These are phyloP conservation scores for Linderina pennispora DNA, from an alignment of 192 early-diverging fungal species.

Conservation along the genomic window DNA sequence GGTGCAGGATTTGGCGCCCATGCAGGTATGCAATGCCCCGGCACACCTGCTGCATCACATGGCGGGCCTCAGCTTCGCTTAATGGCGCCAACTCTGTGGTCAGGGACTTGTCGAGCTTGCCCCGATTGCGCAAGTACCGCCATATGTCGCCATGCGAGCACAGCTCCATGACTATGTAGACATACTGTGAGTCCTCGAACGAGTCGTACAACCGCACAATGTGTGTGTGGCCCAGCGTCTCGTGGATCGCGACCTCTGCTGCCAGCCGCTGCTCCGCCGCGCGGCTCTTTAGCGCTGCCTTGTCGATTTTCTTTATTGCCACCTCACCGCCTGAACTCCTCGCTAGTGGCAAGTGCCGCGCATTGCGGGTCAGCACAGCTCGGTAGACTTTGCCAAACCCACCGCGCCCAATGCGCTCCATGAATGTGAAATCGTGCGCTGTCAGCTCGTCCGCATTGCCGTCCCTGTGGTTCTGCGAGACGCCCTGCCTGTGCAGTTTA, in stretches of 20 bases:
- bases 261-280: slow-evolving; percentile 47
- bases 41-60: slow-evolving; percentile 51
- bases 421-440: slow-evolving; percentile 21
- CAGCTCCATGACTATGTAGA: slow-evolving; percentile 71
- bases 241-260: slow-evolving; percentile 63
- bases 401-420: slow-evolving; percentile 39
- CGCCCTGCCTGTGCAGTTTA: too few species aligned
- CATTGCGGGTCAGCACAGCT: slow-evolving; percentile 9
- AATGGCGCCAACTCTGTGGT: slow-evolving; percentile 22
- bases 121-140: slow-evolving; percentile 29
- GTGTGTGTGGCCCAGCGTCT: slow-evolving; percentile 47
- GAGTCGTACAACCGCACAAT: slow-evolving; percentile 58
- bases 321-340: background rate
- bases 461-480: too few species aligned
- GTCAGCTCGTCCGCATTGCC: background rate
- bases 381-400: slow-evolving; percentile 42
- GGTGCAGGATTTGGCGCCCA: slow-evolving; percentile 58
- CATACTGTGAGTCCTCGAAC: slow-evolving; percentile 61
- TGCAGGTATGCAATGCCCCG: slow-evolving; percentile 61
- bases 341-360: background rate
- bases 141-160: slow-evolving; percentile 47
- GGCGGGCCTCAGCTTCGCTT: slow-evolving; percentile 53
- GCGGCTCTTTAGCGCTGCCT: slow-evolving; percentile 18
- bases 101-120: background rate
- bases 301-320: slow-evolving; percentile 38